These are phyloP conservation scores for Leishmania aethiopica DNA, from an alignment of 208 protist genomes.

Conservation along the genomic window DNA sequence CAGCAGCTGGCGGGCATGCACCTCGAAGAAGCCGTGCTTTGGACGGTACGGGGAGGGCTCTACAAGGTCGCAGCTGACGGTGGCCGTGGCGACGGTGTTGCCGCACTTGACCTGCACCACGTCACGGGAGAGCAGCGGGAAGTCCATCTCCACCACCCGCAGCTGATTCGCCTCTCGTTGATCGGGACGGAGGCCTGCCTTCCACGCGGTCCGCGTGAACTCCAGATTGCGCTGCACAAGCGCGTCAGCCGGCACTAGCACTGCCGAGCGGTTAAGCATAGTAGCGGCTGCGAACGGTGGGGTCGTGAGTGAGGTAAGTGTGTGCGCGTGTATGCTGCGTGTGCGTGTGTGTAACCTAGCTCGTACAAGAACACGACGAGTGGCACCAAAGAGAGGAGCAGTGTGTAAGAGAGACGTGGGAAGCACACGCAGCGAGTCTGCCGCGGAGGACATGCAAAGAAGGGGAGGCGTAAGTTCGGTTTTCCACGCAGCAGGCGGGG, in stretches of 20 bases:
- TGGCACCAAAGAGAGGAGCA: neutral
- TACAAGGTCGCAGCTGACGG: constrained; percentile 90
- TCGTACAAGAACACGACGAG: neutral
- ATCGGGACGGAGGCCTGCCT: constrained; percentile 72
- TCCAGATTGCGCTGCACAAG: constrained; percentile 64
- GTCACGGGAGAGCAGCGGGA: constrained; percentile 72
- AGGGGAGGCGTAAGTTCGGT: neutral
- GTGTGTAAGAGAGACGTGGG: neutral
- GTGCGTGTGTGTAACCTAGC: neutral
- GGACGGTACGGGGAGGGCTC: constrained; percentile 93
- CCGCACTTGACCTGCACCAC: constrained; percentile 88
- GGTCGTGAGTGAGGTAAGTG: neutral
- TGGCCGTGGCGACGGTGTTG: constrained; percentile 83
- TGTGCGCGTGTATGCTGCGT: neutral
- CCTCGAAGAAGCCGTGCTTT: constrained; percentile 95
- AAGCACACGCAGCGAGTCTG: neutral
- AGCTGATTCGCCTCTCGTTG: constrained; percentile 72
- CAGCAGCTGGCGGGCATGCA: constrained; percentile 89
- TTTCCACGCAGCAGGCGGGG: neutral
- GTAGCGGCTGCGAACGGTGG: neutral
- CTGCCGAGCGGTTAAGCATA: constrained; percentile 47
- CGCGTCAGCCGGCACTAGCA: constrained; percentile 58
- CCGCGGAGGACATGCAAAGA: neutral
- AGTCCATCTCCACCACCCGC: constrained; percentile 70
- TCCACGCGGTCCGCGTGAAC: constrained; percentile 71